These are phyloP conservation scores for Chaetomium fimeti DNA, from an alignment of 495 filamentous ascomycete species.

Conservation along the genomic window DNA sequence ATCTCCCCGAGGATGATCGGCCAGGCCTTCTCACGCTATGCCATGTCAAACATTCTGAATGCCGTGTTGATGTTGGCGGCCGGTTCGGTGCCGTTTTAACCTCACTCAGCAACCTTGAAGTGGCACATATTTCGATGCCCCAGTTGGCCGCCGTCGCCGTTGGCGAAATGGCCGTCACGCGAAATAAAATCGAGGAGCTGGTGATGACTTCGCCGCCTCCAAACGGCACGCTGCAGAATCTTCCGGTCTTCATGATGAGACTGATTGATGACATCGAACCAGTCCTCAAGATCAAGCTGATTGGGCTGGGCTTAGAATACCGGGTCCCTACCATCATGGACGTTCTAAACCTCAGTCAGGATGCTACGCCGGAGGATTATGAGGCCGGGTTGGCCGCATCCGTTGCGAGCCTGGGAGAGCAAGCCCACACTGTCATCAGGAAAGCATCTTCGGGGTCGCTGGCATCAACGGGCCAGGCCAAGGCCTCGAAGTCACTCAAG, in stretches of 20 bases:
- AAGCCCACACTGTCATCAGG: slow-evolving; percentile 48
- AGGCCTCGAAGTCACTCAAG: slow-evolving; percentile 51
- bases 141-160: slow-evolving; percentile 74
- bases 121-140: slow-evolving; percentile 82
- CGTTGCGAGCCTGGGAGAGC: slow-evolving; percentile 70
- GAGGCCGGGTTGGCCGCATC: slow-evolving; percentile 75
- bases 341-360: slow-evolving; percentile 65
- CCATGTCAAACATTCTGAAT: slow-evolving; percentile 60
- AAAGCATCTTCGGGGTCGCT: slow-evolving; percentile 28
- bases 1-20: slow-evolving; percentile 91
- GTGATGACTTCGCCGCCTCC: slow-evolving; percentile 41
- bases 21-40: slow-evolving; percentile 80
- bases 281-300: slow-evolving; percentile 79
- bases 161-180: slow-evolving; percentile 53
- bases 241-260: slow-evolving; percentile 56
- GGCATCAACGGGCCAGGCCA: slow-evolving; percentile 25
- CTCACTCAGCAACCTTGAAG: slow-evolving; percentile 59
- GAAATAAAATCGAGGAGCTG: slow-evolving; percentile 70
- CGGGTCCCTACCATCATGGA: slow-evolving; percentile 77
- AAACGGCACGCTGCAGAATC: slow-evolving; percentile 48
- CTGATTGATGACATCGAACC: slow-evolving; percentile 95
- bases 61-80: slow-evolving; percentile 57
- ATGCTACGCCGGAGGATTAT: slow-evolving; percentile 68
- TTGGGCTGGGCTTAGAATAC: slow-evolving; percentile 81
- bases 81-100: slow-evolving; percentile 63